Base-by-base conservation (phyloP, 805 yeast genomes). In the Saturnispora halmiae region DNA sequence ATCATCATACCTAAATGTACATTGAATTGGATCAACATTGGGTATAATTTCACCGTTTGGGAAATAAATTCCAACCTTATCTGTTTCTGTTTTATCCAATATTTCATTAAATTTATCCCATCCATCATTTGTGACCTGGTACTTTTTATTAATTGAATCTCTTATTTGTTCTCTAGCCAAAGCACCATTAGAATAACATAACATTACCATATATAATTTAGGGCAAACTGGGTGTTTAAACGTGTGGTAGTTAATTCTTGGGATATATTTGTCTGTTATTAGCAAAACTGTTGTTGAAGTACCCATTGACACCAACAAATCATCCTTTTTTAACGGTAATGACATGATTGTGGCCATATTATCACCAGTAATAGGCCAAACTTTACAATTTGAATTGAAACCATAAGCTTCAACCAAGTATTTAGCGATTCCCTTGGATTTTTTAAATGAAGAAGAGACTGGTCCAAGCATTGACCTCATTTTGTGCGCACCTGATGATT, bases 31-130 rank as follows among this genome's bases (percentile, higher is more conserved):
- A 20, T 72, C 61, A 2, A 79, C 81, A 58, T 81, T 83, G 13
- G 96, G 96, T 18, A 86, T 84, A 48, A 87, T 87, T 56, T 87
- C 96, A n/a, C 92, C 86, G 3, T 82, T 61, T 10, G 95, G 94
- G 64, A 88, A 87, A 58, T 82, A 87, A 36, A 84, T 71, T 0
- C 95, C 96, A 22, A 87, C 58, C 3, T 36, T 31, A 41, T 53
- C 52, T 45, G 69, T 64, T 36, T 66, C 55, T 18, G 60, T 54
- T 38, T 52, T n/a, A 42, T 72, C 72, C 42, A 80, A 56, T 3
- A 81, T 61, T 34, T 69, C 67, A 53, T 79, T 72, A 51, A 82
- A 82, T 45, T 67, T 61, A 35, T 67, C 65, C 90, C 90, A 82
- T n/a, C 66, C 63, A 5, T 49, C 48, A 11, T 31, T 24, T 19